Conservation (phyloP, 2,329 filamentous ascomycete species). For the Fusarium tuaranense region DNA sequence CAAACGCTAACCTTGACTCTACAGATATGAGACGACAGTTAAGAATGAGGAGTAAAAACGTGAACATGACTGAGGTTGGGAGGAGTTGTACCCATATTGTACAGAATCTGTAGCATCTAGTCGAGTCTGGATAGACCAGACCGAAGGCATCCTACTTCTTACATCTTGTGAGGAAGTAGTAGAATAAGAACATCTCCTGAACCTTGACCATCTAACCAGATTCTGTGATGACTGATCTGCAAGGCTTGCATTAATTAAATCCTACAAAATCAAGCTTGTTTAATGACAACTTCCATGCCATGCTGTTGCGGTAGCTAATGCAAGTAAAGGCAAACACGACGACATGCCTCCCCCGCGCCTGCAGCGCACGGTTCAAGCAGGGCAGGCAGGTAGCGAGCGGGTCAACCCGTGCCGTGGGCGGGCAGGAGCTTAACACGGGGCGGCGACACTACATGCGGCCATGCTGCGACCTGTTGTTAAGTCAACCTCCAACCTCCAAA, state of each 20-base stretch:
- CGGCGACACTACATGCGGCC: conserved; percentile 31
- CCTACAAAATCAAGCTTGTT: neutral
- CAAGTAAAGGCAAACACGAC: neutral
- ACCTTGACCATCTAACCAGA: neutral
- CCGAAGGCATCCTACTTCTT: conserved; percentile 10
- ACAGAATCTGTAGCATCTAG: conserved; percentile 39
- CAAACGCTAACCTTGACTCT: conserved; percentile 3
- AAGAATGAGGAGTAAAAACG: conserved; percentile 54
- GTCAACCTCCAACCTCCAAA: conserved; percentile 33
- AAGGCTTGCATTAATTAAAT: neutral
- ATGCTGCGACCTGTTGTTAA: conserved; percentile 37
- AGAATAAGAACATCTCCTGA: conserved; percentile 28
- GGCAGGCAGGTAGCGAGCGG: neutral
- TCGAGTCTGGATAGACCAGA: conserved; percentile 29
- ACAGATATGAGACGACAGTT: conserved; percentile 72
- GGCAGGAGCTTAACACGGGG: conserved; percentile 30
- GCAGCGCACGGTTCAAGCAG: conserved; percentile 35
- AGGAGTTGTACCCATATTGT: conserved; percentile 33
- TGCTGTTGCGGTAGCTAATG: conserved; percentile 24
- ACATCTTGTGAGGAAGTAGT: neutral
- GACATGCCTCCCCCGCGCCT: conserved; percentile 27
- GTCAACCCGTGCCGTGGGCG: conserved; percentile 40
- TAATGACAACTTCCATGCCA: neutral
- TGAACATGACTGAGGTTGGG: neutral
- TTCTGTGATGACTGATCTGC: conserved; percentile 4